Evolutionary conservation across 768 basidiomycete genomes (phyloP).

Genomic region (Leccinum subtestaceum): DNA sequence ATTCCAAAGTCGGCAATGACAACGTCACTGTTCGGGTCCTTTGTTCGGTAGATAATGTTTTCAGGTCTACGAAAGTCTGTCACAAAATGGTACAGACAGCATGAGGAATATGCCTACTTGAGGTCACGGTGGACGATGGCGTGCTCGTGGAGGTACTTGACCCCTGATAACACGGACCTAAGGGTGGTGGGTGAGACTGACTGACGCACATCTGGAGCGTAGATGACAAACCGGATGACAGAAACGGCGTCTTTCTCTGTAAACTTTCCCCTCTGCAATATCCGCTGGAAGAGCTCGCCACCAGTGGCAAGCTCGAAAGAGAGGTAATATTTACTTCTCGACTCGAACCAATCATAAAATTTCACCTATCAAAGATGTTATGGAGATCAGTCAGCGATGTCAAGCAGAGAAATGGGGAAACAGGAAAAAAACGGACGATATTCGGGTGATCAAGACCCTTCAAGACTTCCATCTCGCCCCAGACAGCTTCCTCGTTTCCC

Average conservation of each 20-base stretch:
- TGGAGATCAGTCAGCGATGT: not conserved
- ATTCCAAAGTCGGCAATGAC: conserved; percentile 99
- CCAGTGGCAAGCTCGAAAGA: conserved; percentile 91
- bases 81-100: not conserved
- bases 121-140: conserved; percentile 96
- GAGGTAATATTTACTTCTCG: conserved; percentile 91
- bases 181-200: not conserved
- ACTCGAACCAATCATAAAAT: conserved; percentile 97
- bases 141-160: conserved; percentile 86
- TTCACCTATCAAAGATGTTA: conserved; percentile 61
- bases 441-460: conserved; percentile 89
- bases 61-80: conserved; percentile 61
- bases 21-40: conserved; percentile 71
- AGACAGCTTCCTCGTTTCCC: conserved; percentile 83
- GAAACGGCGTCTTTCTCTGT: conserved; percentile 87
- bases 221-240: conserved; percentile 59
- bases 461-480: conserved; percentile 92
- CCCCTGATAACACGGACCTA: conserved; percentile 81
- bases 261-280: conserved; percentile 82
- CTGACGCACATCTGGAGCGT: not conserved
- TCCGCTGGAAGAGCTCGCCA: conserved; percentile 92
- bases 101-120: conserved; percentile 51
- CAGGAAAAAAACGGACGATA: conserved; percentile 53
- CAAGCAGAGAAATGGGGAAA: not conserved
- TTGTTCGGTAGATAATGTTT: conserved; percentile 90